A percentile compares a stretch with the other conserved stretches of the same genome.
These are phyloP conservation scores for Rhizopogon rudus DNA, from an alignment of 768 basidiomycete species.

Conservation along the genomic window DNA sequence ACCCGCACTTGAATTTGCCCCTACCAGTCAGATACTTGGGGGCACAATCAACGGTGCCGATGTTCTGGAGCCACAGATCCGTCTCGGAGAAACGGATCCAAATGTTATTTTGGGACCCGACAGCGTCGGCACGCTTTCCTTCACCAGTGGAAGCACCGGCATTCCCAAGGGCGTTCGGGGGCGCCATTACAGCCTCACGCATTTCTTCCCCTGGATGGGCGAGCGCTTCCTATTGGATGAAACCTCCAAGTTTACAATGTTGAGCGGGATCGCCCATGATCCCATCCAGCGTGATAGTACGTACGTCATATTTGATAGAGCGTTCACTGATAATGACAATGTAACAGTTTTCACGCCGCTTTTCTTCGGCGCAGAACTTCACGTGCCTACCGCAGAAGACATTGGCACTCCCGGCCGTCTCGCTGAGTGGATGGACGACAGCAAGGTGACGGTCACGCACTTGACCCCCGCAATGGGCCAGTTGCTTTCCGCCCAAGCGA, in stretches of 20 bases:
- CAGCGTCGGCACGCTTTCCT: slow-evolving; percentile 88
- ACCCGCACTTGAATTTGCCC: slow-evolving; percentile 75
- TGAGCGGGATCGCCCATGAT: slow-evolving; percentile 98
- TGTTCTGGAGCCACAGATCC: slow-evolving; percentile 49
- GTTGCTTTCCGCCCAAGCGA: slow-evolving; percentile 86
- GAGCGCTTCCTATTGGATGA: slow-evolving; percentile 71
- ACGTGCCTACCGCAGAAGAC: slow-evolving; percentile 95
- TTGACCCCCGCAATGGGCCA: slow-evolving; percentile 99
- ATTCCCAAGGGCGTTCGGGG: slow-evolving; percentile 98
- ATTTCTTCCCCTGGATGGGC: slow-evolving; percentile 99
- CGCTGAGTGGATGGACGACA: slow-evolving; percentile 97
- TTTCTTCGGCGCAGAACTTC: slow-evolving; percentile 93
- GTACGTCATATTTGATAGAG: slow-evolving; percentile 27
- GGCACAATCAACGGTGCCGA: slow-evolving; percentile 51
- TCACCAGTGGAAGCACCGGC: slow-evolving; percentile 96
- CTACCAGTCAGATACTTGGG: slow-evolving; percentile 60
- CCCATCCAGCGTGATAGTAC: slow-evolving; percentile 98
- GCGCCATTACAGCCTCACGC: slow-evolving; percentile 92
- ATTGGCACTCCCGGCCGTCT: slow-evolving; percentile 95
- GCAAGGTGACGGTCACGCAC: slow-evolving; percentile 91
- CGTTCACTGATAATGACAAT: slow-evolving; percentile 4
- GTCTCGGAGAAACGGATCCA: slow-evolving; percentile 67
- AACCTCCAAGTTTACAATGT: slow-evolving; percentile 91
- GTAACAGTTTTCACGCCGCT: slow-evolving; percentile 91
- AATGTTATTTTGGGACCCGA: slow-evolving; percentile 90